These are phyloP conservation scores for Rhododendron williamsianum DNA, from an alignment of 148 eudicot species.

Conservation along the genomic window DNA sequence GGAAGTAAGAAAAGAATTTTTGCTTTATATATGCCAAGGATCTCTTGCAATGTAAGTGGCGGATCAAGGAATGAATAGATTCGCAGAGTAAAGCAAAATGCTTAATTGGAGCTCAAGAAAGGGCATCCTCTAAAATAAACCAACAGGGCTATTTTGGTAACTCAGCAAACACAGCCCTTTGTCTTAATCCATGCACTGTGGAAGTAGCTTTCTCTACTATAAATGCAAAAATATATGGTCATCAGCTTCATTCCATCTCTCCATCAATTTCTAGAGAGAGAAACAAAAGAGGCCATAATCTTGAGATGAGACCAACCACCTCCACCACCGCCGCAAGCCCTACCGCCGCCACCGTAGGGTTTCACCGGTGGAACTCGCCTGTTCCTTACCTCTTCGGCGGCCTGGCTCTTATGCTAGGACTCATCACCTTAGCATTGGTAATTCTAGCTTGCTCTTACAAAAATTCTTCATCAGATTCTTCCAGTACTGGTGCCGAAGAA, in stretches of 20 bases:
- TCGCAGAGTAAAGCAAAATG: background rate
- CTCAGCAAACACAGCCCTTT: background rate
- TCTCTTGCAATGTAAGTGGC: background rate
- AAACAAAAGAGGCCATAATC: background rate
- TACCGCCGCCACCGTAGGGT: background rate
- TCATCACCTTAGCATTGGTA: slow-evolving; percentile 28
- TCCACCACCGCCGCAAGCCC: background rate
- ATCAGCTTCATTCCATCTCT: slow-evolving; percentile 13
- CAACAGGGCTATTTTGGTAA: background rate
- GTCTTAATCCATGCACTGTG: slow-evolving; percentile 20
- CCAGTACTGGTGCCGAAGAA: background rate
- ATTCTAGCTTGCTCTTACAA: slow-evolving; percentile 26
- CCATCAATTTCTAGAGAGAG: slow-evolving; percentile 4
- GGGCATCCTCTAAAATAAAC: background rate
- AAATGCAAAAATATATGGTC: background rate
- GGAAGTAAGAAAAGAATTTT: background rate
- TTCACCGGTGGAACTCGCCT: slow-evolving; percentile 25
- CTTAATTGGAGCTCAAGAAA: background rate
- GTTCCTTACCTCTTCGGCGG: slow-evolving; percentile 40
- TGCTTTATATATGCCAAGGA: background rate
- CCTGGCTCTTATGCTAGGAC: slow-evolving; percentile 25
- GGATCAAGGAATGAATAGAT: background rate
- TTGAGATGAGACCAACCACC: slow-evolving; percentile 4
- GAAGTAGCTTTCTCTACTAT: background rate
- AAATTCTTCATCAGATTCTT: background rate